phyloP scores from a whole-genome alignment of 768 basidiomycete genomes.

The Suillus discolor region DNA sequence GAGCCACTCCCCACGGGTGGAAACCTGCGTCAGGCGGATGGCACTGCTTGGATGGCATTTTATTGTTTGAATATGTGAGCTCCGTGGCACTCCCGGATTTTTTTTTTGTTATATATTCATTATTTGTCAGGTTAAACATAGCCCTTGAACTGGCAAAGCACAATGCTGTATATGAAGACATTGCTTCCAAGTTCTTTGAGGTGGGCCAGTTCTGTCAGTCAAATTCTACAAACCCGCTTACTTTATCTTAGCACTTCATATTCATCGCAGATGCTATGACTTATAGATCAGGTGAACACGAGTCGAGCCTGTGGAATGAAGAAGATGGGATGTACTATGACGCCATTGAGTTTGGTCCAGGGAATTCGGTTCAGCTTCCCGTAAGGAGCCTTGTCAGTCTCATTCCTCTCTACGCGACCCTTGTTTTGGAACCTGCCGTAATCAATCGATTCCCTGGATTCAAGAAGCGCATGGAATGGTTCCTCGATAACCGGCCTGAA shows the following conservation, averaged over 20 bases:
- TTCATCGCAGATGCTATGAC: slow-evolving; percentile 99
- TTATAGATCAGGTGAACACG: slow-evolving; percentile 75
- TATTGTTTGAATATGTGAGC: slow-evolving; percentile 93
- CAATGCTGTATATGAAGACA: slow-evolving; percentile 97
- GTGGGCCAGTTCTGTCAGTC: slow-evolving; percentile 35
- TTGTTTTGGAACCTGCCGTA: slow-evolving; percentile 88
- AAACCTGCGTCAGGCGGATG: slow-evolving; percentile 92
- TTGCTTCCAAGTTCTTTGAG: slow-evolving; percentile 98
- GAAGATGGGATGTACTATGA: slow-evolving; percentile 99
- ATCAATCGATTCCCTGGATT: slow-evolving; percentile 95
- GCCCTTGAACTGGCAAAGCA: slow-evolving; percentile 97
- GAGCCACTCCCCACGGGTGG: slow-evolving; percentile 97
- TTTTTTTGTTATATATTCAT: slow-evolving; percentile 8
- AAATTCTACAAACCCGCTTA: slow-evolving; percentile 14
- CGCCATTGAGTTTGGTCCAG: slow-evolving; percentile 85
- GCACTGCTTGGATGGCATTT: slow-evolving; percentile 99
- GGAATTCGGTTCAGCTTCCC: slow-evolving; percentile 86
- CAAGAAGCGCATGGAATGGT: slow-evolving; percentile 99
- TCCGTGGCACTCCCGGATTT: not conserved
- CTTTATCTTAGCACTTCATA: slow-evolving; percentile 78
- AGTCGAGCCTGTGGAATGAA: slow-evolving; percentile 91
- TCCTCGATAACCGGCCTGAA: slow-evolving; percentile 89
- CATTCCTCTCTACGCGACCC: slow-evolving; percentile 93
- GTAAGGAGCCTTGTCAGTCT: slow-evolving; percentile 96
- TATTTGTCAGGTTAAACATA: slow-evolving; percentile 78